phyloP scores from a whole-genome alignment of 2,329 filamentous ascomycete species.

The Monilinia polystroma region DNA sequence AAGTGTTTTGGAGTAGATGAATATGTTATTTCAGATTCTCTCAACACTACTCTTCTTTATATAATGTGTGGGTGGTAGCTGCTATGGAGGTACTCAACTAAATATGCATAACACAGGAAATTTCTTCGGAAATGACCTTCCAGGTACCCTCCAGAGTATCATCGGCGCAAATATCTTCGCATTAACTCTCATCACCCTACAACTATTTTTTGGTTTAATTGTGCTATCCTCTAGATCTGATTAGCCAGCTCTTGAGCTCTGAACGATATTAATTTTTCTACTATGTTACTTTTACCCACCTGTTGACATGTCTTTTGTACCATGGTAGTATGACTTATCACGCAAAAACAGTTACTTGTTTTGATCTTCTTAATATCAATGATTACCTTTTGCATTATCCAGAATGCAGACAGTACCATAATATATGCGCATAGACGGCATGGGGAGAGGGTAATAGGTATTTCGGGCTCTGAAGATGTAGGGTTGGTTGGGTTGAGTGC shows the following conservation, averaged over 20 bases:
- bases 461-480: background rate
- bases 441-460: background rate
- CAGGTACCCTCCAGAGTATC: background rate
- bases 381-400: too few relatives aligned
- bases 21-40: background rate
- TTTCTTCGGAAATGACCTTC: background rate
- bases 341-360: background rate
- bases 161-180: background rate
- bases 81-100: too few relatives aligned
- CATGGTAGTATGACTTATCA: background rate
- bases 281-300: background rate
- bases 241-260: background rate
- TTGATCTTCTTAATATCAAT: background rate
- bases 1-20: background rate
- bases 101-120: too few relatives aligned
- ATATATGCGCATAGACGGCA: background rate
- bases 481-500: background rate
- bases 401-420: background rate
- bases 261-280: background rate
- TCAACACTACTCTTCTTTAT: background rate
- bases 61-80: background rate
- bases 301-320: background rate
- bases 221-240: background rate
- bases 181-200: background rate
- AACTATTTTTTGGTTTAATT: background rate